These are phyloP conservation scores for Apiospora koreana DNA, from an alignment of 2,329 filamentous ascomycete genomes.

Conservation along the genomic window DNA sequence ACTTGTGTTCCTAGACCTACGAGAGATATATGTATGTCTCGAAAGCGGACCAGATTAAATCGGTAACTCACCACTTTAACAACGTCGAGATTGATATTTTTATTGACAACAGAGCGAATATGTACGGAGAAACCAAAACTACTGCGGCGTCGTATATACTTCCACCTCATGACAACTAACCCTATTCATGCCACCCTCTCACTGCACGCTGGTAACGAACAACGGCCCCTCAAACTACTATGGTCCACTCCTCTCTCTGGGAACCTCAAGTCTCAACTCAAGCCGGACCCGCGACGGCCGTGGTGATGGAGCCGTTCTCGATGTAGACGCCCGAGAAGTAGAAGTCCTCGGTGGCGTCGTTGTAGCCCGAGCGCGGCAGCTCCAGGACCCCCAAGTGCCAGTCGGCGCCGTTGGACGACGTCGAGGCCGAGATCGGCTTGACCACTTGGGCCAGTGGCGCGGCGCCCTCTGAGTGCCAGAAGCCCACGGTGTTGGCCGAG, in stretches of 20 bases:
- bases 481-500: conserved; percentile 57
- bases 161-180: not conserved
- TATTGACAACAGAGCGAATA: not conserved
- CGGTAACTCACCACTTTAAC: not conserved
- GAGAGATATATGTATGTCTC: too few species aligned
- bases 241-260: not conserved
- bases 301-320: conserved; percentile 55
- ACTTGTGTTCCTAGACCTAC: too few species aligned
- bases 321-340: conserved; percentile 74
- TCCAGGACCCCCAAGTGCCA: conserved; percentile 74
- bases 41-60: too few species aligned
- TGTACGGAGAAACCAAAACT: not conserved
- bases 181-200: not conserved
- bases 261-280: conserved; percentile 8
- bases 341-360: conserved; percentile 63
- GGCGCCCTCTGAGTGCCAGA: conserved; percentile 71
- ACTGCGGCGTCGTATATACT: not conserved
- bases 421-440: conserved; percentile 53
- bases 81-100: not conserved
- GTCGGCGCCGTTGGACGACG: conserved; percentile 59
- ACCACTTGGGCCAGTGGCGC: conserved; percentile 59
- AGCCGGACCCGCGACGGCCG: conserved; percentile 31
- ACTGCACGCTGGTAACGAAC: too few species aligned
- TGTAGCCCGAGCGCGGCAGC: conserved; percentile 57
- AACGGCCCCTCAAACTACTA: too few species aligned